Evolutionary conservation across 441 rosid species (phyloP).

Genomic region (Dalechampia spathulata): DNA sequence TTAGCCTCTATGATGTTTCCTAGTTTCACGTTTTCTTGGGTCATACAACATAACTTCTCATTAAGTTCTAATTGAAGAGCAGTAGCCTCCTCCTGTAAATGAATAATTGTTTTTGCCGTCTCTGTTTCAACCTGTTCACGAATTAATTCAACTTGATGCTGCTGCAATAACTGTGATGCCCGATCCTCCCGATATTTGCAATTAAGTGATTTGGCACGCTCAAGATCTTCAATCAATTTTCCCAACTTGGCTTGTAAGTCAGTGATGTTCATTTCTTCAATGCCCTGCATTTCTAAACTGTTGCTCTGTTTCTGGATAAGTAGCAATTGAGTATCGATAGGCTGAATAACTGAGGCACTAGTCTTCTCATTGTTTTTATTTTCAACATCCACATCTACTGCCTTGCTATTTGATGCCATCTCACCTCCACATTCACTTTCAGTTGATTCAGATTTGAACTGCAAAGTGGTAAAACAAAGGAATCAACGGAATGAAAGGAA

Average conservation of each 20-base stretch:
- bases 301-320: conserved; percentile 22
- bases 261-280: conserved; percentile 29
- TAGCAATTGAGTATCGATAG: conserved; percentile 14
- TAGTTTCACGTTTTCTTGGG: conserved; percentile 53
- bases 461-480: conserved; percentile 20
- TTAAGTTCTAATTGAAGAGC: conserved; percentile 59
- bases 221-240: conserved; percentile 53
- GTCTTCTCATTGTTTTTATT: no score
- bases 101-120: conserved; percentile 73
- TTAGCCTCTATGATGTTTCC: conserved; percentile 45
- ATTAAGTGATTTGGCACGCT: conserved; percentile 50
- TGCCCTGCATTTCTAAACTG: conserved; percentile 20
- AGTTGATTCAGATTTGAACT: conserved; percentile 44
- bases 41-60: conserved; percentile 40
- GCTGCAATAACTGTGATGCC: conserved; percentile 48
- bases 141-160: conserved; percentile 56
- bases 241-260: conserved; percentile 47
- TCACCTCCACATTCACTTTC: conserved; percentile 41
- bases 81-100: conserved; percentile 75
- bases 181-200: conserved; percentile 50
- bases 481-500: conserved; percentile 9
- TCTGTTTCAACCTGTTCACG: conserved; percentile 84
- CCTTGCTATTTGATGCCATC: conserved; percentile 27
- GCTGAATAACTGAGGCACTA: no score
- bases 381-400: conserved; percentile 17